phyloP scores from a whole-genome alignment of 2,329 filamentous ascomycete genomes.

The Fusarium liriodendri region DNA sequence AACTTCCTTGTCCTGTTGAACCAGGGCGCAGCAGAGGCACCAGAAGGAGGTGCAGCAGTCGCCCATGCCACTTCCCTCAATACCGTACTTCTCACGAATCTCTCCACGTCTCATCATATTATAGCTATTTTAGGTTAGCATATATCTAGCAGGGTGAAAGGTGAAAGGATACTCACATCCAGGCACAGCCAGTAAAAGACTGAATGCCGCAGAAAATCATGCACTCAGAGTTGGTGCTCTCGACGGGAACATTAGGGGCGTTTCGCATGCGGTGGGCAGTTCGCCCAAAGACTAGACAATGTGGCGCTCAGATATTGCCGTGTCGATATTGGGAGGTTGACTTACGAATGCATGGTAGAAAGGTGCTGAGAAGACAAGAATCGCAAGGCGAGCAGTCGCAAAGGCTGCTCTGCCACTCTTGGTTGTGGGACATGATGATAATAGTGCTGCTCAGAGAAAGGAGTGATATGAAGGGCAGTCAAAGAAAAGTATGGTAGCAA shows the following conservation, averaged over 20 bases:
- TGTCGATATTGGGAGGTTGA: background rate
- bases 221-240: background rate
- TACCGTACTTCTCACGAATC: slow-evolving; percentile 11
- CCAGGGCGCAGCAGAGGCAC: slow-evolving; percentile 19
- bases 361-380: background rate
- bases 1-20: slow-evolving; percentile 20
- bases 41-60: slow-evolving; percentile 20
- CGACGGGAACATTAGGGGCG: background rate
- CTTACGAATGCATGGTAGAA: background rate
- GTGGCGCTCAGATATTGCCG: background rate
- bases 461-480: background rate
- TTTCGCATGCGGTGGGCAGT: background rate
- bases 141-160: background rate
- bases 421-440: background rate
- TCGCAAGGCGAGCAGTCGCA: background rate
- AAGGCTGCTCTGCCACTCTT: background rate
- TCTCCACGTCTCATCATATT: background rate
- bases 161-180: background rate
- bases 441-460: background rate
- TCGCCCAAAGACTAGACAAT: background rate
- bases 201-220: background rate
- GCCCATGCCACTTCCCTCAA: slow-evolving; percentile 12
- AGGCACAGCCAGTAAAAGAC: background rate
- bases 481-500: background rate
- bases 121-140: background rate